Percentiles rank a stretch among this genome's conserved stretches.
phyloP scores from a whole-genome alignment of 257 asterid species.

The Solanum appendiculatum region DNA sequence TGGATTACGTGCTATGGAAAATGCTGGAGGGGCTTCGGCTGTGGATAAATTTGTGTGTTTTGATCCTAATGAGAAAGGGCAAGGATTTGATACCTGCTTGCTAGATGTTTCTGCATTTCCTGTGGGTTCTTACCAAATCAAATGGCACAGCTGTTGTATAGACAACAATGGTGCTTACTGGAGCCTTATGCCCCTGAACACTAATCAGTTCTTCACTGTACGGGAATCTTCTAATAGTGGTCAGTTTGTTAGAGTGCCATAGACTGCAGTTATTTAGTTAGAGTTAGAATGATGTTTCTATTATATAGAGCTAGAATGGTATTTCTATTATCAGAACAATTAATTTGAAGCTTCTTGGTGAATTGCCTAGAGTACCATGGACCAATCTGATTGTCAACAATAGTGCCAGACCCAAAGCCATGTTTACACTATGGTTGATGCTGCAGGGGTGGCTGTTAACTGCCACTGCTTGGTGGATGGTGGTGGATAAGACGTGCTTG shows the following conservation, averaged over 20 bases:
- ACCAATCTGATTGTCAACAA: background rate
- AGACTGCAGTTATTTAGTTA: background rate
- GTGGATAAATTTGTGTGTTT: conserved; percentile 37
- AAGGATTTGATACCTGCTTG: conserved; percentile 78
- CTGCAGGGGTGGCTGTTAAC: background rate
- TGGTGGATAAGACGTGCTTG: background rate
- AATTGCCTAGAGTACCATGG: background rate
- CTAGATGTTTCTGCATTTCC: conserved; percentile 58
- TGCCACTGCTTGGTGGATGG: background rate
- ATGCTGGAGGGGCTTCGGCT: background rate
- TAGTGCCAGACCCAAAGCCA: background rate
- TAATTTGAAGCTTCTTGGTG: background rate
- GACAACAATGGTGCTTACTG: conserved; percentile 59
- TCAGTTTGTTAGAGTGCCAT: background rate
- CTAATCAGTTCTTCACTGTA: conserved; percentile 39
- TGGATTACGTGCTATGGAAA: conserved; percentile 4
- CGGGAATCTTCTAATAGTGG: background rate
- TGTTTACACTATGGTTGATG: background rate
- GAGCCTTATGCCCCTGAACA: conserved; percentile 51
- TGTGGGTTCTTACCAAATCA: conserved; percentile 53
- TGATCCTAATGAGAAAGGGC: conserved; percentile 41
- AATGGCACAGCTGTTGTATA: conserved; percentile 61
- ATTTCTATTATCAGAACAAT: background rate
- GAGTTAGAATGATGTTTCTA: background rate
- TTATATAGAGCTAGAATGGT: background rate